phyloP scores from a whole-genome alignment of 768 basidiomycete species.

The Daedaleopsis nitida region DNA sequence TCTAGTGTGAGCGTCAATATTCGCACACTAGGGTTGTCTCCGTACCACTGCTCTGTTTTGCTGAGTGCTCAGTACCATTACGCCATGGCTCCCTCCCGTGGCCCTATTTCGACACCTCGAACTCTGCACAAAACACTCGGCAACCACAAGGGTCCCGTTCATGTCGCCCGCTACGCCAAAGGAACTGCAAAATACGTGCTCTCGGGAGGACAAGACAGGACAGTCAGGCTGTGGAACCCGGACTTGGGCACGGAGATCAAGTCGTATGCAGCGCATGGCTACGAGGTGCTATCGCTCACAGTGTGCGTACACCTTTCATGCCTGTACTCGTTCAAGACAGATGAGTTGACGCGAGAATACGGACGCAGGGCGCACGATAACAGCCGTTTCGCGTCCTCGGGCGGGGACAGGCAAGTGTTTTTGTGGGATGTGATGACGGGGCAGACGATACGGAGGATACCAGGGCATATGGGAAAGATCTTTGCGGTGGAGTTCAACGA shows the following conservation, averaged over 20 bases:
- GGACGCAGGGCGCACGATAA: conserved; percentile 82
- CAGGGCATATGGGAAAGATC: conserved; percentile 91
- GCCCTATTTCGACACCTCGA: conserved; percentile 53
- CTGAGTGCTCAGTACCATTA: too few species aligned
- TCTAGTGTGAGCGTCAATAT: too few species aligned
- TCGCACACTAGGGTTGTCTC: too few species aligned
- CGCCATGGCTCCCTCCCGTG: conserved; percentile 37
- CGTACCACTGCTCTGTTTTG: too few species aligned
- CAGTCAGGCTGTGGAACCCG: conserved; percentile 91
- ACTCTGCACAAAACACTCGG: conserved; percentile 63
- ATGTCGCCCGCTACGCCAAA: conserved; percentile 90
- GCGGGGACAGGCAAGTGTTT: conserved; percentile 91
- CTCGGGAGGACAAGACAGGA: conserved; percentile 92
- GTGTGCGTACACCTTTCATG: conserved; percentile 57
- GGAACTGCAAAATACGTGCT: conserved; percentile 87
- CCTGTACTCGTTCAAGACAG: too few species aligned
- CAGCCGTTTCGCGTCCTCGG: conserved; percentile 89
- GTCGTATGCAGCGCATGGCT: conserved; percentile 87
- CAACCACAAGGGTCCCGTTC: conserved; percentile 81
- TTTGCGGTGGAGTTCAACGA: conserved; percentile 89
- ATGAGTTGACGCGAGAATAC: neutral
- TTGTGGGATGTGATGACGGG: conserved; percentile 95
- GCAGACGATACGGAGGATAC: conserved; percentile 75
- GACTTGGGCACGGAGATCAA: conserved; percentile 87
- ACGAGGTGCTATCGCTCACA: conserved; percentile 89